A percentile compares a stretch with the other conserved stretches of the same genome.
Conservation (phyloP, 2,329 filamentous ascomycete genomes). For the Emmonsiellopsis sp. region DNA sequence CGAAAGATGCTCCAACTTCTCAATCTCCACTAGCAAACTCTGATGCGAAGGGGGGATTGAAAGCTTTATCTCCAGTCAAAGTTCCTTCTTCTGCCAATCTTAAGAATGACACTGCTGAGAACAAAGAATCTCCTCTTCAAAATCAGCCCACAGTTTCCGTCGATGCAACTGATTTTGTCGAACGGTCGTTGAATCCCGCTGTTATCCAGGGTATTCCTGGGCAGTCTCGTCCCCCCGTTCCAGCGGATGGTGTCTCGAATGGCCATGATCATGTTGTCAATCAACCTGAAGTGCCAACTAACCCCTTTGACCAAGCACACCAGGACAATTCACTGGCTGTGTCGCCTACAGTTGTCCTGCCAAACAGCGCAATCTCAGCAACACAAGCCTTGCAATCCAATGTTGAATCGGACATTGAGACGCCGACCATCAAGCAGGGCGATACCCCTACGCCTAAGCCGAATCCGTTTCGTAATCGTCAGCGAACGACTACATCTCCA, state of each 20-base stretch:
- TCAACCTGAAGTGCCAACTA: not conserved
- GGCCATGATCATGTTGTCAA: not conserved
- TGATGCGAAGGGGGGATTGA: too few species aligned
- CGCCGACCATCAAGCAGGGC: not conserved
- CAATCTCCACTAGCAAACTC: too few species aligned
- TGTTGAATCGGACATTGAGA: not conserved
- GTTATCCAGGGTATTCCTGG: not conserved
- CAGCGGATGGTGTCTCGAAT: not conserved
- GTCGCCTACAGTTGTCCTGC: not conserved
- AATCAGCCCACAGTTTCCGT: too few species aligned
- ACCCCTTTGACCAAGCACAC: not conserved
- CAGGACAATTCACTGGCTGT: not conserved
- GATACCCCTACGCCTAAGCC: not conserved
- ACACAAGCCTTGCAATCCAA: not conserved
- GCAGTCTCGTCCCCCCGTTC: not conserved
- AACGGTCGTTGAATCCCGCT: not conserved
- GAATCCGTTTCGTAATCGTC: constrained; percentile 9
- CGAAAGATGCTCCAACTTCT: constrained; percentile 2
- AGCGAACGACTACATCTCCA: not conserved
- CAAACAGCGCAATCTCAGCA: not conserved
- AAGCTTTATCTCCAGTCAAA: too few species aligned
- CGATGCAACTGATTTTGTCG: not conserved
- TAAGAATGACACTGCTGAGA: too few species aligned
- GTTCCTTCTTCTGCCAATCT: too few species aligned
- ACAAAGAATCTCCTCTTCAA: too few species aligned